A percentile compares a stretch with the other conserved stretches of the same genome.
Evolutionary conservation across 495 filamentous ascomycete genomes (phyloP).

Genomic region (Penicillium egyptiacum): DNA sequence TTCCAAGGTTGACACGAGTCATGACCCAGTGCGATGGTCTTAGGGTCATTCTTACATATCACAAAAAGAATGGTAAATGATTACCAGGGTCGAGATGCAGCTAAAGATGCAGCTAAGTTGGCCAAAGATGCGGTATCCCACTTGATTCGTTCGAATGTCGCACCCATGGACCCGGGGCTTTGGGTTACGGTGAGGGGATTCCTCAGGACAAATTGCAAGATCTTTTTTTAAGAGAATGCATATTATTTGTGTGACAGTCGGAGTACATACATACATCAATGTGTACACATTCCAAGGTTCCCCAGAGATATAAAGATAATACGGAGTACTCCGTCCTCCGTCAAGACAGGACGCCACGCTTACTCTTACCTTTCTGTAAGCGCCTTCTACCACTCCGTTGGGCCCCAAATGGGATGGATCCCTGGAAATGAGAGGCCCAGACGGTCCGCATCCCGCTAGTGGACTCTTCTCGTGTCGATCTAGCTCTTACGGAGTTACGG

Average conservation of each 20-base stretch:
- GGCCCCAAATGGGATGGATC: background rate
- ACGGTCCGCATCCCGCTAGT: constrained; percentile 22
- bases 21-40: background rate
- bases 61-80: background rate
- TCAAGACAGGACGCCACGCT: no score
- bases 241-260: no score
- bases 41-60: constrained; percentile 1
- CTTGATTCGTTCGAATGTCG: constrained; percentile 10
- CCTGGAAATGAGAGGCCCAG: constrained; percentile 15
- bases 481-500: no score
- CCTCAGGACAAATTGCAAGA: no score
- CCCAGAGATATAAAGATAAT: no score
- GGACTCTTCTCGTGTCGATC: constrained; percentile 1
- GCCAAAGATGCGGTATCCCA: constrained; percentile 3
- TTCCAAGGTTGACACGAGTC: no score
- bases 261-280: no score
- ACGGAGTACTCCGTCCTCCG: no score
- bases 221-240: no score
- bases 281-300: no score
- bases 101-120: constrained; percentile 8
- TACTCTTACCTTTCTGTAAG: no score
- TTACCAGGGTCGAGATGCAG: background rate
- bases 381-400: background rate
- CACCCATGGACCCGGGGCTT: constrained; percentile 14
- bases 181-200: constrained; percentile 11